Evolutionary conservation across 2,329 filamentous ascomycete species (phyloP).

Genomic region (Nigrospora osmanthi): DNA sequence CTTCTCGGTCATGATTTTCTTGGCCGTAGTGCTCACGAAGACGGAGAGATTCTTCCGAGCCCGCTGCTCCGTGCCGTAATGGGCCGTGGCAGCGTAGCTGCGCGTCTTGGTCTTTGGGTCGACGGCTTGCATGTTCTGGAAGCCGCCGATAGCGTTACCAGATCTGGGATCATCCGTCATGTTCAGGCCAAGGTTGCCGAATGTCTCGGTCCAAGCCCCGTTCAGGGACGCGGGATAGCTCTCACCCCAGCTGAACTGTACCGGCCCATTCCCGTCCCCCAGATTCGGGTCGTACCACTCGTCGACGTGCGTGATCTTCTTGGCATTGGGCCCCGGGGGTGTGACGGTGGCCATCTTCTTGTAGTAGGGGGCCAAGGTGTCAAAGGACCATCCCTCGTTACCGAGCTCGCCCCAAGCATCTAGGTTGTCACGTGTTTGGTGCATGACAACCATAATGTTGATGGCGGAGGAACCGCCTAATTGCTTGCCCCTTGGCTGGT

Average conservation of each 20-base stretch:
- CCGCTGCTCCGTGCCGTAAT: constrained; percentile 23
- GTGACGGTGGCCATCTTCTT: background rate
- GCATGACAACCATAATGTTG: too few relatives aligned
- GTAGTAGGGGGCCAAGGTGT: too few relatives aligned
- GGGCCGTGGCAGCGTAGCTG: constrained; percentile 23
- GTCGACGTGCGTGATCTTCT: background rate
- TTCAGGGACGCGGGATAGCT: constrained; percentile 20
- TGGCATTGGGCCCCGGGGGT: background rate
- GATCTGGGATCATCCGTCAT: constrained; percentile 22
- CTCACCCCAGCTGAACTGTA: constrained; percentile 27
- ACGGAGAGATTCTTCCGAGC: constrained; percentile 24
- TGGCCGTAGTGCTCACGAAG: constrained; percentile 22
- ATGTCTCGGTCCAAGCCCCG: constrained; percentile 27
- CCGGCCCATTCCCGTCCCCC: constrained; percentile 23
- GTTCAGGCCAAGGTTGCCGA: constrained; percentile 22
- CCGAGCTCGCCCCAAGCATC: too few relatives aligned
- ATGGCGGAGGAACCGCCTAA: too few relatives aligned
- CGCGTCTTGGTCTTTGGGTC: constrained; percentile 21
- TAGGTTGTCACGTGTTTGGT: too few relatives aligned
- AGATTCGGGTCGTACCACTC: constrained; percentile 17
- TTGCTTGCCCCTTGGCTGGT: too few relatives aligned
- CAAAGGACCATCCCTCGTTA: too few relatives aligned
- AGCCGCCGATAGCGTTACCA: constrained; percentile 21
- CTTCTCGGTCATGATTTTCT: constrained; percentile 20
- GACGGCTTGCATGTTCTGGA: constrained; percentile 22